Evolutionary conservation across 192 early-diverging fungal species (phyloP), one percentile per base, ranked within the genome.

Genomic region (Glomus cerebriforme): DNA sequence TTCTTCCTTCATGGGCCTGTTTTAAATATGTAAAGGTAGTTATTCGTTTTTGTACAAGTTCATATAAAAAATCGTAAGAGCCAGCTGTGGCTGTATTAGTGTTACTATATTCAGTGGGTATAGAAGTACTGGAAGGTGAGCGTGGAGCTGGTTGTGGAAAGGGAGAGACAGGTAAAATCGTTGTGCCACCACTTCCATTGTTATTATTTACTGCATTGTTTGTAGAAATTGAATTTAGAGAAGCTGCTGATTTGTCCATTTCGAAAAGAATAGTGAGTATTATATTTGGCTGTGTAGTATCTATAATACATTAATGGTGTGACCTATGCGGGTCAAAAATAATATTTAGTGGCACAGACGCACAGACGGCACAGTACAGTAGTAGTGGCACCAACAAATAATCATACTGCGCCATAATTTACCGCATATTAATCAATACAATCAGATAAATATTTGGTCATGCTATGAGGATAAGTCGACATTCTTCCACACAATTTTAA

Each of bases 1-100:
- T 87, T 24, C 67, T 83, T 10, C 86, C 86, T 59, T 85, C 82
- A 75, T 87, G 86, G 15, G 82, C 81, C 31, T 77, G 82, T 54
- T 80, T 67, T 26, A 87, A 75, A 59, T 87, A 87, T 35, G 79
- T 80, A 71, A 87, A 85, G 19, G 86, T 87, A 6, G 84, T 79
- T 29, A 85, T 77, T 32, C 86, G 82, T 79, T 87, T 87, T 27
- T 85, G 80, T 24, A 87, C 84, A 31, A 87, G 79, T 32, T 87
- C 86, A 29, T 78, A 79, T 3, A 87, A 63, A 64, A 79, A 81
- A 27, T 87, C 86, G 60, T 82, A 85, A 15, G 80, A 31, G 43
- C 67, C 76, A 3, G 81, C 59, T 49, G 75, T 24, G 17, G 12
- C 31, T 37, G 47, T 60, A 6, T 58, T 49, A 39, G 39, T 32